Percentiles rank a stretch among this genome's conserved stretches.
Evolutionary conservation across 2,329 filamentous ascomycete genomes (phyloP).

Genomic region (Colletotrichum brevisporum): DNA sequence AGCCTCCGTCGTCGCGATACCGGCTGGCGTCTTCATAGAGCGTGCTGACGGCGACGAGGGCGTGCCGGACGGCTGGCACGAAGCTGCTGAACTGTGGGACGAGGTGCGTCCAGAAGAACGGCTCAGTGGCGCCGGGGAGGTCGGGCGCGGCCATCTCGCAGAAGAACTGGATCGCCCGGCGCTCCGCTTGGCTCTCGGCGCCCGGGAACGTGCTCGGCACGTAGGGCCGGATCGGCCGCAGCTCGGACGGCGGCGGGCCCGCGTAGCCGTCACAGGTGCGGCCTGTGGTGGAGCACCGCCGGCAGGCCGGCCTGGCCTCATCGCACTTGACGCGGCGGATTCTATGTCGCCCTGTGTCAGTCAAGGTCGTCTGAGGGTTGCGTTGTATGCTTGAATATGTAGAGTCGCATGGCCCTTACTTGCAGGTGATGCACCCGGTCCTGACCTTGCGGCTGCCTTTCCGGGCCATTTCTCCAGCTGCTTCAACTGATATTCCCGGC

Average conservation of each 20-base stretch:
- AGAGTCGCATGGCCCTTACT: constrained; percentile 52
- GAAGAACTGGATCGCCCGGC: constrained; percentile 35
- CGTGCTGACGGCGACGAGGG: constrained; percentile 64
- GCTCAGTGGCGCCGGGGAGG: constrained; percentile 25
- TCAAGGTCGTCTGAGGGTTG: too few relatives aligned
- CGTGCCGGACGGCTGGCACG: constrained; percentile 63
- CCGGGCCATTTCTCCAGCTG: constrained; percentile 38
- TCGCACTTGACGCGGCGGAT: constrained; percentile 71
- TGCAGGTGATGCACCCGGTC: constrained; percentile 69
- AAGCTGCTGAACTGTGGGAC: constrained; percentile 60
- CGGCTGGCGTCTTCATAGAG: constrained; percentile 54
- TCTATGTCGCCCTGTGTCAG: constrained; percentile 47
- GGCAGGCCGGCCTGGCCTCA: constrained; percentile 66
- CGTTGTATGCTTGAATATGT: not conserved
- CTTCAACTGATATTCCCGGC: too few relatives aligned
- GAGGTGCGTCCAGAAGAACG: constrained; percentile 59
- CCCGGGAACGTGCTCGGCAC: not conserved
- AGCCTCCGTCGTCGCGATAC: not conserved
- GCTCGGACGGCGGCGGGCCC: constrained; percentile 45
- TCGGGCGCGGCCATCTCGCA: constrained; percentile 31
- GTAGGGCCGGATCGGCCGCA: constrained; percentile 5
- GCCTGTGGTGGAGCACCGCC: constrained; percentile 68
- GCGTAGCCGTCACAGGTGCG: constrained; percentile 69
- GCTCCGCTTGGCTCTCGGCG: constrained; percentile 1
- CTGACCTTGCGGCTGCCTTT: constrained; percentile 61